Evolutionary conservation across 768 basidiomycete species (phyloP), one percentile per base, ranked within the genome.

Genomic region (Paxillus rubicundulus): DNA sequence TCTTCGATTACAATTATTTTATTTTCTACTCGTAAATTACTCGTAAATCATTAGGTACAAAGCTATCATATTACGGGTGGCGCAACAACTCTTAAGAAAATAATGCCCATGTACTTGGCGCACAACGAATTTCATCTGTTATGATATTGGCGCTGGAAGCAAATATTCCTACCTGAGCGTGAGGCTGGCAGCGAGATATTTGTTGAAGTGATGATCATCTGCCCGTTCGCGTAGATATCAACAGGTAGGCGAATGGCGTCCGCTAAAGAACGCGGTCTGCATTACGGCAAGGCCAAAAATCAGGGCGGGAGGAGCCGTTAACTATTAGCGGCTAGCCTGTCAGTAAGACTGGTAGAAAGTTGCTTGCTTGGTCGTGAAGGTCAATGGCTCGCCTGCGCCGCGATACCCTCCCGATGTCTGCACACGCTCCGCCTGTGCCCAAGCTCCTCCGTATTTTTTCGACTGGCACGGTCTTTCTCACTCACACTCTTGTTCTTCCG

Each of bases 401-500:
- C 14, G 68, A 68, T 53, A 67, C 65, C 0, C 42, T 47, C 21
- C 53, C 50, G 33, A 41, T 50, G 20, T 47, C 57, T 60, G 38
- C 62, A 54, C 43, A 61, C 0, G 49, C 63, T 12, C 57, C 54
- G 0, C 9, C 30, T 5, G 3, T 30, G 12, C 16, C 66, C 45
- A 72, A 65, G 60, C 74, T 80, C n/a, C 74, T 89, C 16, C 85
- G 89, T 40, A 82, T 92, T 21, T 79, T 92, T 37, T 87, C 87
- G 2, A 84, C 85, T 12, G 90, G 90, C 13, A 88, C 90, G 9
- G 78, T 93, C 37, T 92, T 92, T 64, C 69, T 87, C 40, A 89
- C 87, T 5, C 84, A 91, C 65, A 85, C 82, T 0, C 78, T 93
- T 45, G 74, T 75, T 36, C 61, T 92, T 4, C 81, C 82, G 18